phyloP scores from a whole-genome alignment of 106 monocot genomes.

The Ottelia alismoides region DNA sequence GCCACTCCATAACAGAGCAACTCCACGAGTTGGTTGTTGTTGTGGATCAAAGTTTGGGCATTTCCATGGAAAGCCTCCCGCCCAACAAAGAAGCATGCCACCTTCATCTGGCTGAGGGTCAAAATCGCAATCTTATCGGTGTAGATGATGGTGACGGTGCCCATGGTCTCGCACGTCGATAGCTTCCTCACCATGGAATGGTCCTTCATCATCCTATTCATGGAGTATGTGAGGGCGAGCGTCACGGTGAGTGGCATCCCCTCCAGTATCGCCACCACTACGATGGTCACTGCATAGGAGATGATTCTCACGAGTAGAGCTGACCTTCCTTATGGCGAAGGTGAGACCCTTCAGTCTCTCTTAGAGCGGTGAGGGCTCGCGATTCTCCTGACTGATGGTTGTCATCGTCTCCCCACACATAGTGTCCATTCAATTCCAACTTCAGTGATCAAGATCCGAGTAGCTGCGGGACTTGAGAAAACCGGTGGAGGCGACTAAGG shows the following conservation, averaged over 20 bases:
- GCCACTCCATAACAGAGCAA: slow-evolving; percentile 18
- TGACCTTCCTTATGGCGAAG: neutral
- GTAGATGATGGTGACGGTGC: slow-evolving; percentile 29
- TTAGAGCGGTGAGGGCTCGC: slow-evolving; percentile 32
- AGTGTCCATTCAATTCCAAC: slow-evolving; percentile 41
- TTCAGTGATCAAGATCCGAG: slow-evolving; percentile 28
- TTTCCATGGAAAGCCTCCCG: neutral
- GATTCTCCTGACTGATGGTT: slow-evolving; percentile 16
- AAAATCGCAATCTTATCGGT: slow-evolving; percentile 47
- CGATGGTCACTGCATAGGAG: neutral
- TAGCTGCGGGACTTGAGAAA: no score
- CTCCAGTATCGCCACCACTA: neutral
- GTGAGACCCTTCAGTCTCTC: slow-evolving; percentile 32
- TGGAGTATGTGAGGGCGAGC: neutral
- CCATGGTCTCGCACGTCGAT: slow-evolving; percentile 10
- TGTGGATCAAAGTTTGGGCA: neutral
- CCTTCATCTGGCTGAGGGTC: slow-evolving; percentile 40
- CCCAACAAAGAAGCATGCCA: slow-evolving; percentile 25
- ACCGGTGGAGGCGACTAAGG: no score
- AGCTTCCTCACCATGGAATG: slow-evolving; percentile 7
- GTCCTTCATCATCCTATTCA: neutral
- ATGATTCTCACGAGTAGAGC: neutral
- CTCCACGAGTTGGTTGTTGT: neutral
- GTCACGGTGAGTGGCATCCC: neutral
- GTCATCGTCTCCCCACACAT: slow-evolving; percentile 48